Evolutionary conservation across 148 eudicot species (phyloP).

Genomic region (Pharnaceum exiguum): DNA sequence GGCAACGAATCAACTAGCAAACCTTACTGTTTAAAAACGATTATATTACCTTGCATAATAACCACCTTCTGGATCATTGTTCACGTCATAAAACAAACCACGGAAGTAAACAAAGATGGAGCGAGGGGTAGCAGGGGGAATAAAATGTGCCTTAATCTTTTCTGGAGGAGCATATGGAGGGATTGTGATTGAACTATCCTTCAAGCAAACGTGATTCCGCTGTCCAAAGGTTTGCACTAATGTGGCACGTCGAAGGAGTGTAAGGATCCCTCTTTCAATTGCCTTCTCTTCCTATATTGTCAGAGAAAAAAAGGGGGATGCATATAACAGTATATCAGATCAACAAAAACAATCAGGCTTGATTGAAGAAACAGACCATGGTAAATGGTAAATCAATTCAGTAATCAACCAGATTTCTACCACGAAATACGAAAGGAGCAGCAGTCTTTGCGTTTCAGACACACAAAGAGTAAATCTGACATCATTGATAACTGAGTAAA

Average conservation of each 20-base stretch:
- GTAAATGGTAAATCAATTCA: too few species aligned
- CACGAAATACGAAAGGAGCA: too few species aligned
- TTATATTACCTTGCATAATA: slow-evolving; percentile 99
- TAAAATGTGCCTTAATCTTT: slow-evolving; percentile 93
- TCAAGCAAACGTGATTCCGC: slow-evolving; percentile 93
- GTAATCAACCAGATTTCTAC: too few species aligned
- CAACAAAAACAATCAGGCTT: background rate
- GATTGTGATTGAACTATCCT: slow-evolving; percentile 85
- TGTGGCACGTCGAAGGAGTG: slow-evolving; percentile 81
- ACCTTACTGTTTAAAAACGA: too few species aligned
- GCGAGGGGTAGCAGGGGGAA: slow-evolving; percentile 84
- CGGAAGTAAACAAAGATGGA: slow-evolving; percentile 98
- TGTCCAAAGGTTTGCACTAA: slow-evolving; percentile 98
- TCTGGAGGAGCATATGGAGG: slow-evolving; percentile 99
- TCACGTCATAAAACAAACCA: slow-evolving; percentile 94
- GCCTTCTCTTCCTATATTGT: slow-evolving; percentile 90
- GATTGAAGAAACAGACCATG: too few species aligned
- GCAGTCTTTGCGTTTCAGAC: too few species aligned
- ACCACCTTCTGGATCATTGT: slow-evolving; percentile 99
- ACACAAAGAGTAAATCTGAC: too few species aligned
- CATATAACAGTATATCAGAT: background rate
- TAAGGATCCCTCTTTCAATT: slow-evolving; percentile 92
- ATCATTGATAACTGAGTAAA: too few species aligned
- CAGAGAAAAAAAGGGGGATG: background rate
- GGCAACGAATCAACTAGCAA: too few species aligned